Conservation (phyloP, 2,329 filamentous ascomycete genomes). For the Botrytis tulipae region DNA sequence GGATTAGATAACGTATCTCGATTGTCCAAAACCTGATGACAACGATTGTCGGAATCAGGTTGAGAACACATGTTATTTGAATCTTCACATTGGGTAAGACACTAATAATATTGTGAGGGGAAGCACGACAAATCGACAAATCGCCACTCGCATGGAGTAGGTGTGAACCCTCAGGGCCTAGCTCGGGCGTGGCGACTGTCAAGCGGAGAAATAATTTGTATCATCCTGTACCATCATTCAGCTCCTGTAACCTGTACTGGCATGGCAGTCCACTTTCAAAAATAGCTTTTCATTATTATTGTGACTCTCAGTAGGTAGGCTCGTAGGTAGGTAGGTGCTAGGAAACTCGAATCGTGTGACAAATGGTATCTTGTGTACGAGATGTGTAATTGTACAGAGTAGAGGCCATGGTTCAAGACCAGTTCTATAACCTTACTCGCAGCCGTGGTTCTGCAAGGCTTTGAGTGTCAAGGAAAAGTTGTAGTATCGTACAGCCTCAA, state of each 20-base stretch:
- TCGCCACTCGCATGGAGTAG: slow-evolving; percentile 1
- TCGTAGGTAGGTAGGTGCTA: no score
- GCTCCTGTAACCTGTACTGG: neutral
- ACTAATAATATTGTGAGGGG: neutral
- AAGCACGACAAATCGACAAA: neutral
- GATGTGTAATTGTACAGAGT: neutral
- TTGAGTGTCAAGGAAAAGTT: no score
- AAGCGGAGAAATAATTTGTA: slow-evolving; percentile 13
- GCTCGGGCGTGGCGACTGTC: neutral
- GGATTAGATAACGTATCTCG: neutral
- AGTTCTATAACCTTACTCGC: neutral
- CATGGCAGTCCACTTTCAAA: neutral
- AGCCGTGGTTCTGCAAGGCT: neutral
- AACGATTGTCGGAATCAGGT: neutral
- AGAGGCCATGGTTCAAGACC: neutral
- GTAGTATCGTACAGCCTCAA: neutral
- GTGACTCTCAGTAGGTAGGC: neutral
- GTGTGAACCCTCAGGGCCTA: slow-evolving; percentile 1
- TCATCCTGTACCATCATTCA: neutral
- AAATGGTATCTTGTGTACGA: neutral
- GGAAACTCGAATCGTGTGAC: neutral
- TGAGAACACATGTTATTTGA: neutral
- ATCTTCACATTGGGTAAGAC: neutral
- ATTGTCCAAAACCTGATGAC: neutral
- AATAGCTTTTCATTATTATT: neutral